Evolutionary conservation across 2,329 filamentous ascomycete genomes (phyloP).

Genomic region (Parastagonospora nodorum): DNA sequence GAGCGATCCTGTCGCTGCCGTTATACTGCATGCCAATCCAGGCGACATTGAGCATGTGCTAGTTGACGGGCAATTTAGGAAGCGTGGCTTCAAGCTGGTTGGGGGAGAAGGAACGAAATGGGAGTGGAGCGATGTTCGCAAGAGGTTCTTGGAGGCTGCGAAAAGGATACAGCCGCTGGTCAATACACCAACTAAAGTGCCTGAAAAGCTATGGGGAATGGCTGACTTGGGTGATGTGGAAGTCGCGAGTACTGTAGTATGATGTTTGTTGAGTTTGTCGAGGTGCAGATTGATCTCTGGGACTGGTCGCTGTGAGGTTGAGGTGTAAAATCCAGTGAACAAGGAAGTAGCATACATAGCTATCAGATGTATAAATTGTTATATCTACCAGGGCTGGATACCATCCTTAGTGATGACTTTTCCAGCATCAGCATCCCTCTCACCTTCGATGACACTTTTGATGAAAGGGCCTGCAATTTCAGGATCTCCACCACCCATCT

Average conservation of each 20-base stretch:
- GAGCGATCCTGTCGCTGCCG: constrained; percentile 60
- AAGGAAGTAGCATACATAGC: background rate
- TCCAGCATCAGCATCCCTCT: constrained; percentile 45
- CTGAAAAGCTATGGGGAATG: background rate
- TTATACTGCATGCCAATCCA: constrained; percentile 61
- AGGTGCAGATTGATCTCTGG: no score
- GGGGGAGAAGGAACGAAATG: constrained; percentile 3
- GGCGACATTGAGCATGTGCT: constrained; percentile 59
- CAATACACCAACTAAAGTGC: background rate
- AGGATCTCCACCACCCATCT: background rate
- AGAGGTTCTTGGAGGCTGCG: constrained; percentile 23
- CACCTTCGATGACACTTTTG: constrained; percentile 45
- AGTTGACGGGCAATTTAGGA: constrained; percentile 56
- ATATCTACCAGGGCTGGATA: constrained; percentile 43
- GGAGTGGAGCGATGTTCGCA: constrained; percentile 16
- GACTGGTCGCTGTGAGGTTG: no score
- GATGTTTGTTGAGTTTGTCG: background rate
- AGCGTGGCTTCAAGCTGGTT: constrained; percentile 50
- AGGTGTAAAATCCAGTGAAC: background rate
- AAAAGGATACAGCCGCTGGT: constrained; percentile 18
- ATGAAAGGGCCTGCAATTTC: constrained; percentile 27
- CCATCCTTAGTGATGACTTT: constrained; percentile 40
- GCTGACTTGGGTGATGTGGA: background rate
- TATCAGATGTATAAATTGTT: background rate
- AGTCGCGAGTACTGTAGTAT: background rate